phyloP scores from a whole-genome alignment of 139 green algal genomes.

The Zygnema cylindricum region DNA sequence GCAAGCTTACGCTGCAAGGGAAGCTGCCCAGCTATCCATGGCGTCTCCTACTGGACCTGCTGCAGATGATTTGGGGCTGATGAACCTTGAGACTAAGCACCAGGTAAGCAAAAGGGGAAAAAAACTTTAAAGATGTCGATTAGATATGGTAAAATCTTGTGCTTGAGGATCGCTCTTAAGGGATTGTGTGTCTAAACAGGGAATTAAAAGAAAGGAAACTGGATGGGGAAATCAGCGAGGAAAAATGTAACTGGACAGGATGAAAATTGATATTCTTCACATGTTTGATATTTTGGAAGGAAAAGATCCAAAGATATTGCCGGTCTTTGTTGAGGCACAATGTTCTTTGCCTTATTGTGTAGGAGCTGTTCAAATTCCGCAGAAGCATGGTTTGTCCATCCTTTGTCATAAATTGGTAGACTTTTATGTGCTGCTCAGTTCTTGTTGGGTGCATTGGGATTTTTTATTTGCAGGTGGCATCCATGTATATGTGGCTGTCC shows the following conservation, averaged over 20 bases:
- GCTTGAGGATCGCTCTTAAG: not conserved
- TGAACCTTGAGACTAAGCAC: constrained; percentile 50
- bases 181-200: not conserved
- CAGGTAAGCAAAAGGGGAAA: constrained; percentile 28
- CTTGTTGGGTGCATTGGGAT: not conserved
- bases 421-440: too few relatives aligned
- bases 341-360: too few relatives aligned
- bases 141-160: constrained; percentile 10
- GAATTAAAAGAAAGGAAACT: not conserved
- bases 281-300: too few relatives aligned
- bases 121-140: not conserved
- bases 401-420: too few relatives aligned
- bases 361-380: too few relatives aligned
- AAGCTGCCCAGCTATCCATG: constrained; percentile 36
- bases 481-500: constrained; percentile 26
- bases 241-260: too few relatives aligned
- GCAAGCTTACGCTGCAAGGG: constrained; percentile 1
- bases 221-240: too few relatives aligned
- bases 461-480: constrained; percentile 12
- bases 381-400: too few relatives aligned
- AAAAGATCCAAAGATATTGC: too few relatives aligned
- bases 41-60: not conserved
- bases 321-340: too few relatives aligned
- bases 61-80: constrained; percentile 10
- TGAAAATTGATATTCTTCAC: too few relatives aligned